Evolutionary conservation across 345 rosid genomes (phyloP).

Genomic region (Kandelia obovata): DNA sequence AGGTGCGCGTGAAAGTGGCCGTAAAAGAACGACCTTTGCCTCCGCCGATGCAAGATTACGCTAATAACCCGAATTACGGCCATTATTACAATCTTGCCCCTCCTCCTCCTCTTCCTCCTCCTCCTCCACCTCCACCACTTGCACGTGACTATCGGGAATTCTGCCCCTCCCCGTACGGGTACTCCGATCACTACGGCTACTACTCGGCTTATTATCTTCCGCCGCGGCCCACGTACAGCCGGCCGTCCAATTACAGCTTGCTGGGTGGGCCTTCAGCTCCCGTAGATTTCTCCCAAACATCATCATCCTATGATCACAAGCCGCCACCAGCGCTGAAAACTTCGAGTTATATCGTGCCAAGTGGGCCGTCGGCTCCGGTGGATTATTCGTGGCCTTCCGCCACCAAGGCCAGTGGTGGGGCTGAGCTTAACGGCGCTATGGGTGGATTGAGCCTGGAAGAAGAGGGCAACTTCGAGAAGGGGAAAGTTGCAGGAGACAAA

Average conservation of each 20-base stretch:
- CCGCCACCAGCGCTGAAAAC: conserved; percentile 28
- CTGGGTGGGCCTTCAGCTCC: conserved; percentile 54
- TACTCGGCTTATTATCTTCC: conserved; percentile 35
- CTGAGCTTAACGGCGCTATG: conserved; percentile 4
- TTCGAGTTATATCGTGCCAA: conserved; percentile 30
- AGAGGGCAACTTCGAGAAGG: conserved; percentile 28
- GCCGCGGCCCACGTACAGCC: conserved; percentile 35
- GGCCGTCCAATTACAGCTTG: conserved; percentile 26
- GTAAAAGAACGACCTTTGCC: conserved; percentile 20
- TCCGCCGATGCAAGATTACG: conserved; percentile 40
- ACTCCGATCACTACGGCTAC: conserved; percentile 30
- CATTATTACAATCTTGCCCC: conserved; percentile 45
- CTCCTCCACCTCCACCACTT: conserved; percentile 21
- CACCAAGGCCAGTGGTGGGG: conserved; percentile 33
- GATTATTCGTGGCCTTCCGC: conserved; percentile 41
- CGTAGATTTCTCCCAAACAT: conserved; percentile 17
- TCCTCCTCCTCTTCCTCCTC: conserved; percentile 14
- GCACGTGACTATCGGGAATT: conserved; percentile 42
- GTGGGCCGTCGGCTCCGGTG: conserved; percentile 53
- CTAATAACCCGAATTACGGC: conserved; percentile 29
- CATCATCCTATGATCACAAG: conserved; percentile 36
- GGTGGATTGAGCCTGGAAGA: conserved; percentile 48
- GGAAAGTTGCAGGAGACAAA: conserved; percentile 23
- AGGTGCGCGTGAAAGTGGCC: conserved; percentile 11
- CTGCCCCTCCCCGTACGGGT: conserved; percentile 19